These are phyloP conservation scores for Liriodendron chinense DNA, from an alignment of 164 flowering plant species.

Conservation along the genomic window DNA sequence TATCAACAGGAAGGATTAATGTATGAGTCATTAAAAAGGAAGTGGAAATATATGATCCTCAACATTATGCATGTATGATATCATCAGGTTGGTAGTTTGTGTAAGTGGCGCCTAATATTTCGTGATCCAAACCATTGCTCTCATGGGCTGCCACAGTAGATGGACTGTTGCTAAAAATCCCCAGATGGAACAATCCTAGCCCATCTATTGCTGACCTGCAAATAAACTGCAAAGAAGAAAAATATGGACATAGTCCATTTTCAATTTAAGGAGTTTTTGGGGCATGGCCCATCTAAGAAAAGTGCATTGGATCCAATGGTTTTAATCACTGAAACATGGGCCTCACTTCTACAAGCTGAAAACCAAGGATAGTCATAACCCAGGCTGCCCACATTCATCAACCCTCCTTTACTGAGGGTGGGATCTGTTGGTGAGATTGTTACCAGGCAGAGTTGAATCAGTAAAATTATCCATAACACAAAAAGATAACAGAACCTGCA, in stretches of 20 bases:
- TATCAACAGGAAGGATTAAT: neutral
- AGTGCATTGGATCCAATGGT: neutral
- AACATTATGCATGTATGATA: neutral
- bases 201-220: neutral
- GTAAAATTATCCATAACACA: neutral
- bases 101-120: neutral
- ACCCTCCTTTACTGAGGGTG: neutral
- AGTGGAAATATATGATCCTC: neutral
- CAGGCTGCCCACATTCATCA: neutral
- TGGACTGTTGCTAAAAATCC: neutral
- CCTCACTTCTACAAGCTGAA: neutral
- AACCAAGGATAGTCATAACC: neutral
- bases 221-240: neutral
- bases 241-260: neutral
- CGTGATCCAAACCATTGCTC: neutral
- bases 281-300: neutral
- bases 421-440: neutral
- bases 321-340: neutral
- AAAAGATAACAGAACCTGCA: conserved; percentile 61
- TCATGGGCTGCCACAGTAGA: neutral
- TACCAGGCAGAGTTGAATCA: neutral
- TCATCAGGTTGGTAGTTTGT: neutral
- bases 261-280: neutral
- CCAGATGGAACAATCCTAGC: neutral
- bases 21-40: neutral